These are phyloP conservation scores for Aureobasidium sp. DNA, from an alignment of 2,329 filamentous ascomycete species.

Conservation along the genomic window DNA sequence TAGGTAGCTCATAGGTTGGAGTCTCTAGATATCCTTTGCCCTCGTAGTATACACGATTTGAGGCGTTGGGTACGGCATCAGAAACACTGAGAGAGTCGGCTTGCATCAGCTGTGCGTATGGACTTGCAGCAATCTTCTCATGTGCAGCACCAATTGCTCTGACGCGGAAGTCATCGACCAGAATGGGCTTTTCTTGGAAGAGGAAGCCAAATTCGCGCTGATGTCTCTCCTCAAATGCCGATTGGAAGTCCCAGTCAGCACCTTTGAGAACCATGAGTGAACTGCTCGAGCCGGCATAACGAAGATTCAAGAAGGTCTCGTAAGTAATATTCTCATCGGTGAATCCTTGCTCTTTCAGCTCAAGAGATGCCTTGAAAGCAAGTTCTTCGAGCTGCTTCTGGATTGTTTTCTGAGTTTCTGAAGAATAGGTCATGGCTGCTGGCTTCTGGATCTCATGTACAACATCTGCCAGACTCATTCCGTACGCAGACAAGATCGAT, in stretches of 20 bases:
- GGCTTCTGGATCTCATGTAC: constrained; percentile 38
- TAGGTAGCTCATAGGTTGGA: constrained; percentile 24
- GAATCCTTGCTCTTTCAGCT: constrained; percentile 63
- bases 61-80: constrained; percentile 2
- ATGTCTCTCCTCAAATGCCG: constrained; percentile 33
- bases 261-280: constrained; percentile 36
- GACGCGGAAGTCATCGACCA: constrained; percentile 40
- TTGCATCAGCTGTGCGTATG: background rate
- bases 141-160: constrained; percentile 26
- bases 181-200: constrained; percentile 32
- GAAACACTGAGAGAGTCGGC: background rate
- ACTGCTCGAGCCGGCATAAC: constrained; percentile 40
- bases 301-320: constrained; percentile 38
- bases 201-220: constrained; percentile 39
- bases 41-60: constrained; percentile 23
- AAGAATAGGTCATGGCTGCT: constrained; percentile 25
- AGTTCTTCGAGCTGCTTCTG: constrained; percentile 58
- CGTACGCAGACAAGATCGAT: constrained; percentile 42
- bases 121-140: constrained; percentile 8
- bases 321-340: constrained; percentile 17
- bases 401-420: constrained; percentile 52
- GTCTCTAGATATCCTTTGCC: constrained; percentile 19
- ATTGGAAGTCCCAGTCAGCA: constrained; percentile 28
- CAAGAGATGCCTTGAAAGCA: constrained; percentile 48
- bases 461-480: constrained; percentile 41